Evolutionary conservation across 2,329 filamentous ascomycete genomes (phyloP).

Genomic region (Ilyonectria robusta): DNA sequence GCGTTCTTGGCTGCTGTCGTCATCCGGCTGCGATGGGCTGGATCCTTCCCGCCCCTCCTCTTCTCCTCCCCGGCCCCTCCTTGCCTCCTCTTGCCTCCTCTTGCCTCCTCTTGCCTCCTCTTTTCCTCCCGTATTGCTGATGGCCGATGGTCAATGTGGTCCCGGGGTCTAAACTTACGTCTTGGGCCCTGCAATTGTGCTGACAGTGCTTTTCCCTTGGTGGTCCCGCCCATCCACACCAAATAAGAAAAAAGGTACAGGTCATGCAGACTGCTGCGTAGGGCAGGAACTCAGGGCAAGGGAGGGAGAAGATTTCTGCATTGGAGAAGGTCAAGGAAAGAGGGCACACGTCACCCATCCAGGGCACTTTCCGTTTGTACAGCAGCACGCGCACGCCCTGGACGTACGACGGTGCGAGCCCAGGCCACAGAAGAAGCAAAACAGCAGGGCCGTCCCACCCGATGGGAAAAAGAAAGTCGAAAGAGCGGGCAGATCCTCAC

Average conservation of each 20-base stretch:
- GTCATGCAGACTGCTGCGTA: conserved; percentile 14
- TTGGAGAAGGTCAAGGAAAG: not conserved
- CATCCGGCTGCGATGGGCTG: conserved; percentile 23
- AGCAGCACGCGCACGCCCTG: not conserved
- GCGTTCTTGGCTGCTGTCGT: conserved; percentile 20
- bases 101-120: conserved; percentile 1
- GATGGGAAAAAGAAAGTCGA: conserved; percentile 18
- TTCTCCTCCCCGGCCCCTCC: not conserved
- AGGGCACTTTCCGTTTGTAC: not conserved
- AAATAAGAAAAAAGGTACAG: conserved; percentile 5
- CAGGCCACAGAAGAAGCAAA: conserved; percentile 2
- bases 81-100: conserved; percentile 3
- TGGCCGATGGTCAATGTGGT: conserved; percentile 11
- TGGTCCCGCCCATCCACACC: conserved; percentile 2
- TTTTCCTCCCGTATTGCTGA: conserved; percentile 16
- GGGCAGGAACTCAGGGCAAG: conserved; percentile 13
- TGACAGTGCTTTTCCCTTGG: conserved; percentile 19
- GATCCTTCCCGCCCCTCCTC: conserved; percentile 23
- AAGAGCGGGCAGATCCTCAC: conserved; percentile 27
- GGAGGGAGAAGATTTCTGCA: conserved; percentile 1
- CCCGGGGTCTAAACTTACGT: conserved; percentile 2
- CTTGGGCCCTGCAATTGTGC: conserved; percentile 9
- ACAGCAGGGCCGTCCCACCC: not conserved
- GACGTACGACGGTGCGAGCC: conserved; percentile 7
- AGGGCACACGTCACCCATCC: conserved; percentile 1